Evolutionary conservation across 1,284 basidiomycete species (phyloP).

Genomic region (Leccinum variabile): DNA sequence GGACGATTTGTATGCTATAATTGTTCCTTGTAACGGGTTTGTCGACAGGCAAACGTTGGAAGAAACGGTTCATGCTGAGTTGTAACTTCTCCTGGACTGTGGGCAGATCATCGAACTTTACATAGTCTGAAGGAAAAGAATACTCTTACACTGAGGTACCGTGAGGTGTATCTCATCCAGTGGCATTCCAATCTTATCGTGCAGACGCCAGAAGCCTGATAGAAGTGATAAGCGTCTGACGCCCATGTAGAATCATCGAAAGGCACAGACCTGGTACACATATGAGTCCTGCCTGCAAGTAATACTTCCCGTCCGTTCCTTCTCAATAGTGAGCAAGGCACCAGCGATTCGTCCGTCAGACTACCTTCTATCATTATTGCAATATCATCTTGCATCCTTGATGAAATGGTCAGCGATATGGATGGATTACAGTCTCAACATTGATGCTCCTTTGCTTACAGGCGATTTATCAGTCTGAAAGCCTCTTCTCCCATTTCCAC

Average conservation of each 20-base stretch:
- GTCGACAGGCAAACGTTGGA: conserved; percentile 60
- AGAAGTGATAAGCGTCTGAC: not conserved
- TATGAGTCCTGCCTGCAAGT: conserved; percentile 73
- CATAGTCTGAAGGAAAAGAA: not conserved
- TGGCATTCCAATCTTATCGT: conserved; percentile 71
- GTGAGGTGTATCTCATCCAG: conserved; percentile 68
- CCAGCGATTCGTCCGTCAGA: not conserved
- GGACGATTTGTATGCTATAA: conserved; percentile 62
- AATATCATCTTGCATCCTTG: conserved; percentile 68
- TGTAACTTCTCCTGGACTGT: conserved; percentile 70
- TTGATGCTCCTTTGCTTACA: conserved; percentile 45
- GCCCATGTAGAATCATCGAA: not conserved
- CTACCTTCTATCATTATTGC: conserved; percentile 75
- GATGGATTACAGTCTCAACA: not conserved
- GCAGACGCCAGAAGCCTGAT: conserved; percentile 75
- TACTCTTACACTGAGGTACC: conserved; percentile 66
- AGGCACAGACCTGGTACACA: conserved; percentile 54
- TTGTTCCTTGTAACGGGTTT: conserved; percentile 76
- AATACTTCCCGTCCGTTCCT: conserved; percentile 66
- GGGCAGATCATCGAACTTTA: conserved; percentile 25
- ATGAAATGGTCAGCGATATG: not conserved
- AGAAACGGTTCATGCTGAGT: conserved; percentile 67
- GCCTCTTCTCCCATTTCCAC: conserved; percentile 49
- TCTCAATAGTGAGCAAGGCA: conserved; percentile 9
- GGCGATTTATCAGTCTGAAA: conserved; percentile 59